Conservation (phyloP, 148 eudicot species). For the Vaccinium myrtillus region DNA sequence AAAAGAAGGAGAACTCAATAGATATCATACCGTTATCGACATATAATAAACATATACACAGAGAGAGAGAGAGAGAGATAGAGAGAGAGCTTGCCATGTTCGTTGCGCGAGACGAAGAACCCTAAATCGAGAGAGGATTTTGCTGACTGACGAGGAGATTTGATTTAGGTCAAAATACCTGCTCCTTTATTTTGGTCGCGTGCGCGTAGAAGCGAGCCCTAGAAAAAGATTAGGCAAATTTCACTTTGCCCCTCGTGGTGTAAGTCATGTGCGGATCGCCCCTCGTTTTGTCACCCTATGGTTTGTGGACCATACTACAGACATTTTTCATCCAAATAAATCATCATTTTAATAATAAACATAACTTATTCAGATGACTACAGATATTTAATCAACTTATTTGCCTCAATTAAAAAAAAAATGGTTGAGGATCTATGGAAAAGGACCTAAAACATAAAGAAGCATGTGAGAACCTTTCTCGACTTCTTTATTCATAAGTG, state of each 20-base stretch:
- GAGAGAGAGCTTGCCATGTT: slow-evolving; percentile 9
- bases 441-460: too few species aligned
- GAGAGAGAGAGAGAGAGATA: background rate
- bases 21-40: background rate
- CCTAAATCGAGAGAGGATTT: background rate
- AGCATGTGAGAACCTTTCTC: too few species aligned
- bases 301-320: background rate
- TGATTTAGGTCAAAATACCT: background rate
- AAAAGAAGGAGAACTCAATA: background rate
- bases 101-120: slow-evolving; percentile 1
- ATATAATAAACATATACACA: background rate
- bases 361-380: too few species aligned
- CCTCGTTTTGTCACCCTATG: background rate
- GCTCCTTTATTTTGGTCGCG: background rate
- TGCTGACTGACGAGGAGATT: background rate
- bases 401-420: too few species aligned
- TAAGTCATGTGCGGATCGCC: background rate
- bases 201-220: background rate
- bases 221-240: background rate
- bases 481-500: too few species aligned
- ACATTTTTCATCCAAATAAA: too few species aligned
- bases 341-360: too few species aligned
- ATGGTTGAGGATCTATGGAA: too few species aligned
- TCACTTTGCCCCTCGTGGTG: background rate
- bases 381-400: too few species aligned